Percentiles rank a stretch among this genome's conserved stretches.
phyloP scores from a whole-genome alignment of 768 basidiomycete genomes.

The Dentipellis fragilis region DNA sequence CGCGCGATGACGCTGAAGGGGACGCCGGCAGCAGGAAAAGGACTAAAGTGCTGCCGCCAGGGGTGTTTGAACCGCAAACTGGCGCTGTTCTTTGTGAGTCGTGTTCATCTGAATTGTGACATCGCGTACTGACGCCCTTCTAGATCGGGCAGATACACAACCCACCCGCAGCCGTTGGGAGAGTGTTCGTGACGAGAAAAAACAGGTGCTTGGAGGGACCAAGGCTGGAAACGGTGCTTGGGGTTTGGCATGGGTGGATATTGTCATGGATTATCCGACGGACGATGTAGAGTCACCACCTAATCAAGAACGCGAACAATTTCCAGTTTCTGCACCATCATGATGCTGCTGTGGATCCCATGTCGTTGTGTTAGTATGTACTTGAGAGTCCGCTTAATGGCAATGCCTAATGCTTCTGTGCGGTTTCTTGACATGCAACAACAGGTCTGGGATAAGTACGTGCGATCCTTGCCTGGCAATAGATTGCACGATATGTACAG shows the following conservation, averaged over 20 bases:
- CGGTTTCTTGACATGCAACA: no score
- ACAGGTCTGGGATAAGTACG: no score
- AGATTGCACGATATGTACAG: neutral
- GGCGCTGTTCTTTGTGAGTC: conserved; percentile 63
- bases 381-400: no score
- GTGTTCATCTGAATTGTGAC: neutral
- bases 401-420: no score
- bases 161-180: conserved; percentile 59
- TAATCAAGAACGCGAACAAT: neutral
- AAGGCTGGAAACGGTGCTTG: conserved; percentile 74
- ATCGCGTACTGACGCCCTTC: neutral
- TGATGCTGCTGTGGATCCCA: neutral
- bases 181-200: conserved; percentile 37
- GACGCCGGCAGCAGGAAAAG: conserved; percentile 2
- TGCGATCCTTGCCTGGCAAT: no score
- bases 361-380: neutral
- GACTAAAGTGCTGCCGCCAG: conserved; percentile 34
- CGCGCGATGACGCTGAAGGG: conserved; percentile 14
- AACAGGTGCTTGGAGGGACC: conserved; percentile 51
- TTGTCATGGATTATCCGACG: conserved; percentile 26
- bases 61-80: conserved; percentile 78
- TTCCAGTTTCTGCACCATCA: neutral
- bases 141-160: conserved; percentile 74
- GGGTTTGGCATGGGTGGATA: conserved; percentile 74
- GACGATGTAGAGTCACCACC: neutral